Base-by-base conservation (phyloP, 768 basidiomycete species). In the Rhodotorula toruloides region DNA sequence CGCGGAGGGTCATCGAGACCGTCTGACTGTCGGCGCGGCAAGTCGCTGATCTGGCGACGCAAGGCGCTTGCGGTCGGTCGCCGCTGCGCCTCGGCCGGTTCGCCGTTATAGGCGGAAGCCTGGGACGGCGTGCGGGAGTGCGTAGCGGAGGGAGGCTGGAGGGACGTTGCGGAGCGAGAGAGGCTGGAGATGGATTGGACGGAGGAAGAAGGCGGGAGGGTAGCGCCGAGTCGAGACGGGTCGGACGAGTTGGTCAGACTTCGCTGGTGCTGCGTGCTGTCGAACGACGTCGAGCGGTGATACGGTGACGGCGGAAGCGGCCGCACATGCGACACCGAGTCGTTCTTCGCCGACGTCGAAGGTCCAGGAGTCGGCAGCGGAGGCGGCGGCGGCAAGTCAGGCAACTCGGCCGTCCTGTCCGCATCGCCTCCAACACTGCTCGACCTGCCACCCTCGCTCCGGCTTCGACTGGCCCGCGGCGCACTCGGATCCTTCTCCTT, bases 181-280 rank as follows among this genome's bases (percentile, higher is more conserved):
- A 58, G 63, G 25, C 50, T 46, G 42, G 29, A 46, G 42, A 58
- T 36, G 12, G 63, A 65, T 21, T 65, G 57, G 19, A 34, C 27
- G 12, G 65, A 61, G 27, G 31, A 14, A 0, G 65, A 67, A 2
- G 65, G 48, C 8, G 65, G 42, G 16, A 61, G n/a, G 4, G 65
- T 31, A 29, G 65, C 59, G 16, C 47, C 39, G 27, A 46, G 56
- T 16, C 65, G 58, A 14, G 65, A 58, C 2, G 65, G 54, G 25
- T 61, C 65, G 32, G 59, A 54, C 0, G 65, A 54, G 6, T 54
- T n/a, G 32, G 65, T 57, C 25, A 52, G 50, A 29, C 50, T 46
- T 25, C 59, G 44, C 14, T 48, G 65, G 34, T 61, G 63, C 17
- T 48, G 34, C 9, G n/a, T 7, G 19, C 39, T 22, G 48, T 40